Evolutionary conservation across 1,139 yeast genomes (phyloP), one percentile per base, ranked within the genome.

Genomic region (Blastobotrys elegans): DNA sequence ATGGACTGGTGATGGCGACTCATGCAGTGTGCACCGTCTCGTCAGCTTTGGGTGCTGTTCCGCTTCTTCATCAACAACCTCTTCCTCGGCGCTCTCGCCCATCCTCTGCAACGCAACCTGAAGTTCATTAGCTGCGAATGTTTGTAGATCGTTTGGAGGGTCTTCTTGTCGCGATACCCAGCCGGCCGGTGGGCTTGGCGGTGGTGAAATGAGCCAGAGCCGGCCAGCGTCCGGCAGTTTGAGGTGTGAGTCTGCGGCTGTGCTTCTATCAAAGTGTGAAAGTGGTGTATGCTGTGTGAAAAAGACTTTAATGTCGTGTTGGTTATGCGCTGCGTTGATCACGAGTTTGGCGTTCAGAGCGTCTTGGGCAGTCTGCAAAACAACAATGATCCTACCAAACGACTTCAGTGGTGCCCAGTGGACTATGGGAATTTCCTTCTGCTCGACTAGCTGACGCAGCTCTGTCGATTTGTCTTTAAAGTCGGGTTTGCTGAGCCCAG

Each of bases 141-240:
- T 31, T 21, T 40, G 40, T 24, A 53, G 59, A 36, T 50, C 52
- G 47, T 65, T 64, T n/a, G 75, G 75, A 26, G 64, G 66, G n/a
- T 61, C 68, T 51, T 71, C 75, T 11, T 51, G 50, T 22, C 50
- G 40, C 7, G 63, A 56, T 36, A 56, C 62, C 75, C 75, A 72
- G 24, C 67, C 74, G 4, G 59, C 65, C 0, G 75, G 75, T 1
- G 75, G 75, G 32, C 71, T 64, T 4, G 73, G 70, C 7, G 75
- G 75, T 1, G 75, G 75, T 14, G 72, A 66, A 37, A 71, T 69
- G 47, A 71, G 61, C 60, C 69, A 63, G 43, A 70, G 59, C 41
- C 60, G 58, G 18, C 73, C 75, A 17, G 63, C 57, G 46, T 66
- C 72, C 2, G 75, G 75, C 27, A 69, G 63, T 45, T 62, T 58